phyloP scores from a whole-genome alignment of 1,139 yeast genomes.

The Diutina neorugosa region DNA sequence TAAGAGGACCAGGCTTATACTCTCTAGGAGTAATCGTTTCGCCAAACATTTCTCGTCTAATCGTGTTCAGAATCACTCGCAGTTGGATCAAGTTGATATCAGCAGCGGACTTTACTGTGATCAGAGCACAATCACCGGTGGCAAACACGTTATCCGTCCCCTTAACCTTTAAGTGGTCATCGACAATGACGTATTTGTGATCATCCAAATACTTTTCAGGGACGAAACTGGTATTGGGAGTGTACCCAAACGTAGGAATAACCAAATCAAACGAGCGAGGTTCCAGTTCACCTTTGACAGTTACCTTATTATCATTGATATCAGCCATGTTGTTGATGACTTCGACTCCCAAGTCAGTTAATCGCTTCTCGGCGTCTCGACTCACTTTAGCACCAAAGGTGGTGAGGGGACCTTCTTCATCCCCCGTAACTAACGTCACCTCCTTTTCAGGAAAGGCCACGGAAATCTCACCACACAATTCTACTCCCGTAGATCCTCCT shows the following conservation, averaged over 20 bases:
- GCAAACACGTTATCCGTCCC: conserved; percentile 17
- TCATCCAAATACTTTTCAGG: conserved; percentile 10
- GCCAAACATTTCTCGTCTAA: background rate
- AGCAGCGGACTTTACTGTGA: conserved; percentile 13
- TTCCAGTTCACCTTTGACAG: conserved; percentile 7
- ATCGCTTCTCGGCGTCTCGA: conserved; percentile 11
- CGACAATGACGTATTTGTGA: conserved; percentile 16
- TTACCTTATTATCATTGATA: conserved; percentile 4
- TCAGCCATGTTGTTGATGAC: conserved; percentile 12
- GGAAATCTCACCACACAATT: conserved; percentile 25
- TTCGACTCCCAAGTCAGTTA: conserved; percentile 15
- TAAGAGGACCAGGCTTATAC: conserved; percentile 8
- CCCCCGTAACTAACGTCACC: conserved; percentile 19
- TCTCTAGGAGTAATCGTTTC: conserved; percentile 5
- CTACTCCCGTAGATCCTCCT: conserved; percentile 31
- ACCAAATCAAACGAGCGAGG: conserved; percentile 15
- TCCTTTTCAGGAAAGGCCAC: conserved; percentile 11
- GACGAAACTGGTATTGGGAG: conserved; percentile 18
- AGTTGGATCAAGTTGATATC: conserved; percentile 17
- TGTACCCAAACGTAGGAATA: conserved; percentile 13
- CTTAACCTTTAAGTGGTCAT: conserved; percentile 15
- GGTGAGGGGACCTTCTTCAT: conserved; percentile 13
- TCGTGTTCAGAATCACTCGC: conserved; percentile 9
- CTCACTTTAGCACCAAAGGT: conserved; percentile 8
- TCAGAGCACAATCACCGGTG: conserved; percentile 21